Evolutionary conservation across 2,329 filamentous ascomycete genomes (phyloP).

Genomic region (Diaporthe helianthi): DNA sequence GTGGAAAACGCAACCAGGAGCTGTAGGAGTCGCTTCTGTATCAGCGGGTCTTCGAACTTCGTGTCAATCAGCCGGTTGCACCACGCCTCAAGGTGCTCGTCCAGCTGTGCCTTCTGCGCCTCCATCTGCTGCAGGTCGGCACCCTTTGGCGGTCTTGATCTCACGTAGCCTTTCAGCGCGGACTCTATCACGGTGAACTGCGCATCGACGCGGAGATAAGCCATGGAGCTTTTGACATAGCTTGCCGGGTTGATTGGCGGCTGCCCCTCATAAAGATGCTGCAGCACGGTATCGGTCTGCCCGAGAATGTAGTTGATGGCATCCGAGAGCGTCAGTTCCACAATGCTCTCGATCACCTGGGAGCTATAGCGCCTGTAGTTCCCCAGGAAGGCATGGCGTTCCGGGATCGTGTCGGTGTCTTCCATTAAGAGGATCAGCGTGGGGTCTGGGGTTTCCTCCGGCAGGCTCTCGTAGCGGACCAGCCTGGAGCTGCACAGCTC

Average conservation of each 20-base stretch:
- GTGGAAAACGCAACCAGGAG: conserved; percentile 86
- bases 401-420: conserved; percentile 93
- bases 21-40: conserved; percentile 82
- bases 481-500: conserved; percentile 84
- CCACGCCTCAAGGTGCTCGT: conserved; percentile 73
- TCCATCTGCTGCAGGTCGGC: conserved; percentile 38
- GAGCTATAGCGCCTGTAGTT: conserved; percentile 94
- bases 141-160: conserved; percentile 63
- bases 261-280: conserved; percentile 76
- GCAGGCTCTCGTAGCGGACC: conserved; percentile 85
- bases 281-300: conserved; percentile 76
- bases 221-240: conserved; percentile 73
- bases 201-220: conserved; percentile 83
- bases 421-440: conserved; percentile 85
- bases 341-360: conserved; percentile 85
- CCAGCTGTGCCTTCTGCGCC: conserved; percentile 64
- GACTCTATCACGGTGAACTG: conserved; percentile 91
- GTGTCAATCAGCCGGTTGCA: conserved; percentile 74
- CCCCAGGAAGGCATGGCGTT: conserved; percentile 91
- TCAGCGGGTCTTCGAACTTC: conserved; percentile 82
- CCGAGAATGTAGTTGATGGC: conserved; percentile 87
- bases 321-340: conserved; percentile 80
- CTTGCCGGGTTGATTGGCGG: conserved; percentile 68
- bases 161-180: conserved; percentile 85
- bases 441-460: conserved; percentile 80